phyloP scores from a whole-genome alignment of 2,329 filamentous ascomycete genomes.

The Botrytis elliptica region DNA sequence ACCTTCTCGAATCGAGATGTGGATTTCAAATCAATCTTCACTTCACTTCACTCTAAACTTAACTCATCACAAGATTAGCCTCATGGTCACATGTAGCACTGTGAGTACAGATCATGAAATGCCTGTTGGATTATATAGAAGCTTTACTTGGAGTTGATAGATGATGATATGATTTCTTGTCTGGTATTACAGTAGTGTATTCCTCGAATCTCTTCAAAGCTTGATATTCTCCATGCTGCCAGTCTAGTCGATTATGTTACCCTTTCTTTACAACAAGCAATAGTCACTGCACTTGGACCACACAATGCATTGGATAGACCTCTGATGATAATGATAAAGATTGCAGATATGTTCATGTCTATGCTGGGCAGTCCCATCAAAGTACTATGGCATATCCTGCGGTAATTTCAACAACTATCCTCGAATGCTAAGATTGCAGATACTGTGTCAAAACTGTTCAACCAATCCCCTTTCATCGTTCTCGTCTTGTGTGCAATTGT shows the following conservation, averaged over 20 bases:
- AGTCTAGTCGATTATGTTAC: background rate
- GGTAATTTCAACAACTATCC: background rate
- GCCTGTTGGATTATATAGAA: background rate
- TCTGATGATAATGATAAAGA: background rate
- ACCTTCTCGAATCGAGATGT: background rate
- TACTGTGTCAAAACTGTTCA: conserved; percentile 10
- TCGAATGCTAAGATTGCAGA: conserved; percentile 8
- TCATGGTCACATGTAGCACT: background rate
- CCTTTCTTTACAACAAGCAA: background rate
- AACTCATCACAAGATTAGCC: background rate
- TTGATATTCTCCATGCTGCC: background rate
- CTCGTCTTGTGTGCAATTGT: background rate
- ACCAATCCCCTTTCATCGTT: background rate
- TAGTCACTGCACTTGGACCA: background rate
- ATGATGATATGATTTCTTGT: background rate
- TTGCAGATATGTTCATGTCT: conserved; percentile 7
- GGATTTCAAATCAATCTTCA: conserved; percentile 13
- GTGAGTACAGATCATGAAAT: background rate
- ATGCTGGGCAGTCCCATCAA: conserved; percentile 2
- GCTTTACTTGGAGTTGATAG: background rate
- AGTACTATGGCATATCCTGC: conserved; percentile 4
- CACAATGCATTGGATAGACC: background rate
- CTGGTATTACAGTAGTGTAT: background rate
- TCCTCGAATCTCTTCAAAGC: background rate
- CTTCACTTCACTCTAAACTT: conserved; percentile 1